Conservation (phyloP, 345 rosid genomes). For the Gossypium herbaceum region DNA sequence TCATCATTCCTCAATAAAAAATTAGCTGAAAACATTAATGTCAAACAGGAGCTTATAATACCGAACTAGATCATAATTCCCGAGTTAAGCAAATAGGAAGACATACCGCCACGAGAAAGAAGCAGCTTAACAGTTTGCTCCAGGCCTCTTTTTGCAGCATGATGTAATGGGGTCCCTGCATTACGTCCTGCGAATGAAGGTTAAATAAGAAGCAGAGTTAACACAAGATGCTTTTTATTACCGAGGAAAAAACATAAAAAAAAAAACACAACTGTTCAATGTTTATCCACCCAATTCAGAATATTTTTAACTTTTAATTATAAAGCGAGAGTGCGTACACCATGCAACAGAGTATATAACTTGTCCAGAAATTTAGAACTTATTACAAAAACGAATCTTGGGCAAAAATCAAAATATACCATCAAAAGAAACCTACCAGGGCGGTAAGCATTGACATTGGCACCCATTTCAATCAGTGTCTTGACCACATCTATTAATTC, state of each 20-base stretch:
- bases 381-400: not conserved
- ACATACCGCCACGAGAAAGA: slow-evolving; percentile 41
- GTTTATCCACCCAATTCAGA: not conserved
- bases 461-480: slow-evolving; percentile 44
- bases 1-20: slow-evolving; percentile 49
- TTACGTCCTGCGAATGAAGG: slow-evolving; percentile 33
- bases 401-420: not conserved
- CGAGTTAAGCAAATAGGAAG: slow-evolving; percentile 6
- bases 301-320: not conserved
- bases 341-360: not conserved
- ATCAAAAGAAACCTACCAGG: slow-evolving; percentile 34
- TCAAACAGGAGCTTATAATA: slow-evolving; percentile 15
- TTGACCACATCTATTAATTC: slow-evolving; percentile 32
- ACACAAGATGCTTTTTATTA: not conserved
- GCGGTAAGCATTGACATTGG: slow-evolving; percentile 50
- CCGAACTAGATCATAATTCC: not conserved
- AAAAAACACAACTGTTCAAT: not conserved
- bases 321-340: not conserved
- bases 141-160: slow-evolving; percentile 53
- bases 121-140: slow-evolving; percentile 41
- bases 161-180: slow-evolving; percentile 56
- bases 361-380: not conserved
- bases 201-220: not conserved
- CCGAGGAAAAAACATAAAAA: not conserved
- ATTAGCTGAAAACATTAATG: slow-evolving; percentile 38